Base-by-base conservation (phyloP, 352 stramenopile species). In the Pythium dissimile region DNA sequence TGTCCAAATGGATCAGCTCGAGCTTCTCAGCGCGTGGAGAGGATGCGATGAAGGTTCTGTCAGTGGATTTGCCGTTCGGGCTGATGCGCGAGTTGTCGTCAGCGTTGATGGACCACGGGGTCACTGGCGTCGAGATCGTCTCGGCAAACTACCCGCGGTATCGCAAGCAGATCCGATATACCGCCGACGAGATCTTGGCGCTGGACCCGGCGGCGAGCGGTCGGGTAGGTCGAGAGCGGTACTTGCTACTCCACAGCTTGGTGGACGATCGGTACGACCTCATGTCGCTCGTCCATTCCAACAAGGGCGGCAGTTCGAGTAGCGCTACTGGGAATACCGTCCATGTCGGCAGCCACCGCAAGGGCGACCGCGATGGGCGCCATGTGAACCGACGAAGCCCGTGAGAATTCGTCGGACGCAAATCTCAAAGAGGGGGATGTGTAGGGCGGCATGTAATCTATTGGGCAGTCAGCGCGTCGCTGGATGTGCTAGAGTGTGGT, bases 221-320 rank as follows among this genome's bases (percentile, higher is more conserved):
- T 21, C 75, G 80, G n/a, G 66, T 72, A 9, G 62, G 58, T 35
- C 67, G 78, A 1, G 84, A 92, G 57, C 80, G 83, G 34, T 94
- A 93, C 42, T 57, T 95, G 37, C 56, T 95, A 24, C 64, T 95
- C 23, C 84, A 95, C 59, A 93, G 82, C 18, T 72, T 89, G 52
- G 75, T 89, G 30, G 86, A 95, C 51, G 84, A 95, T 54, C 80
- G 86, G 7, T 95, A 95, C 58, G 86, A 95, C 47, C 73, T 95
- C 62, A 88, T 95, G 71, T 95, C 84, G 9, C 75, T 94, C 37
- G 63, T 69, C 8, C 69, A 79, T 27, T 67, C 79, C 10, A 69
- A 63, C 35, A 86, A 75, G 44, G 71, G 62, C 32, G 45, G 16
- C 31, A 47, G n/a, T 11, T 34, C 48, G 18, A 54, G 43, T 31